Evolutionary conservation across 805 yeast genomes (phyloP), one percentile per base, ranked within the genome.

Genomic region (Candida incommunis): DNA sequence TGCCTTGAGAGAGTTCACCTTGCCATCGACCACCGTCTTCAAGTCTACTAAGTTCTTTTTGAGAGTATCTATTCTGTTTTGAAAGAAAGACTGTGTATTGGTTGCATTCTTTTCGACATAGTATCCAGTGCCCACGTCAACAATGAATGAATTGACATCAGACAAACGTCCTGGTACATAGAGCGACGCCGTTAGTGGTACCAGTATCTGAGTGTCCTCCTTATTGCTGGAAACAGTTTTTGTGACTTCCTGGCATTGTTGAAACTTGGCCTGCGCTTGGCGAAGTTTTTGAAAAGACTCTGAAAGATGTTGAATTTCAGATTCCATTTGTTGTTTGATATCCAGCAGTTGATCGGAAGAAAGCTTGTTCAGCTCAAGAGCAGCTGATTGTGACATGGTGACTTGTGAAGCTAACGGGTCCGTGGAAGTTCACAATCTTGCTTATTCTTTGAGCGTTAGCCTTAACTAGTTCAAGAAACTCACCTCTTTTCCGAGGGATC

Each of bases 51-150:
- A 71, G 60, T 92, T 95, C 49, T 72, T 72, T 47, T 70, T 76
- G 55, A 90, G 65, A 50, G 90, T 88, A 22, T 66, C 66, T 46
- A 87, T 75, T 62, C 92, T 86, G 46, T 68, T 71, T 48, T 79
- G 74, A 61, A 85, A 90, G 56, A 86, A 90, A 45, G 60, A 62
- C 49, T 75, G 67, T 1, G 96, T 81, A 41, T 82, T 86, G 4
- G 66, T 65, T 0, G 76, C 74, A 42, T 62, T 62, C 63, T 92
- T 92, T 58, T 86, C 95, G 16, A 87, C 88, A 59, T 74, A 92
- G 60, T 92, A 92, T 2, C 97, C 97, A 0, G 98, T 92, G 27
- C 98, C 98, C 22, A 92, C 80, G 59, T 92, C 98, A 7, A 92
- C 95, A 59, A 92, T 68, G 55, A 81, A 92, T 47, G 72, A 77